A percentile compares a stretch with the other conserved stretches of the same genome.
Evolutionary conservation across 768 basidiomycete genomes (phyloP).

Genomic region (Phylloporus rhodoxanthus): DNA sequence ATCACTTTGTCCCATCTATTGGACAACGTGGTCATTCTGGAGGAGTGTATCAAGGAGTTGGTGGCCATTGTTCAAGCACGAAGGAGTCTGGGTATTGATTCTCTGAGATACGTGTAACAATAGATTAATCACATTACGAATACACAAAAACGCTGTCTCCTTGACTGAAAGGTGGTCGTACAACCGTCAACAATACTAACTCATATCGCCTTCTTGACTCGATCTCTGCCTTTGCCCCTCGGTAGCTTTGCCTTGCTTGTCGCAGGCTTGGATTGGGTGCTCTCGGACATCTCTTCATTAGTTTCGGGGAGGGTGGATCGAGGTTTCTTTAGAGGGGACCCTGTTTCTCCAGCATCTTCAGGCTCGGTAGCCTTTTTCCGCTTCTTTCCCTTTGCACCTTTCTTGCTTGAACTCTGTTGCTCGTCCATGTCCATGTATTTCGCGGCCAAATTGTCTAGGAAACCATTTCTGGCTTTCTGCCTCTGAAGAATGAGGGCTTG

Average conservation of each 20-base stretch:
- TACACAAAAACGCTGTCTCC: conserved; percentile 1
- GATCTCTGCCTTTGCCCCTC: conserved; percentile 25
- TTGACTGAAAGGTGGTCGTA: not conserved
- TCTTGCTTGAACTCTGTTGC: conserved; percentile 29
- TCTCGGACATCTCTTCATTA: conserved; percentile 60
- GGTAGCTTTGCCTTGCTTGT: conserved; percentile 41
- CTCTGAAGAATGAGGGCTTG: conserved; percentile 79
- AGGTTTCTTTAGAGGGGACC: conserved; percentile 48
- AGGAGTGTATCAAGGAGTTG: conserved; percentile 92
- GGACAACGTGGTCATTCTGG: conserved; percentile 92
- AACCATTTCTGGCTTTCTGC: conserved; percentile 61
- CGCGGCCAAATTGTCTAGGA: conserved; percentile 68
- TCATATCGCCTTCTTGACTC: conserved; percentile 33
- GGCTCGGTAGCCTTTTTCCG: conserved; percentile 36
- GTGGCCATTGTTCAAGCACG: conserved; percentile 81
- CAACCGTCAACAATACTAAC: too few species aligned
- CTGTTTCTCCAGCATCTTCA: conserved; percentile 33
- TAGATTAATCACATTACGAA: not conserved
- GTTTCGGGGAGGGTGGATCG: conserved; percentile 47
- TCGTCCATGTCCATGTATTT: conserved; percentile 58
- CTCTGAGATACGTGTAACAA: conserved; percentile 62
- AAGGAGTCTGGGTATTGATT: conserved; percentile 78
- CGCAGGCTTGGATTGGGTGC: conserved; percentile 52
- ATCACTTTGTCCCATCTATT: conserved; percentile 79
- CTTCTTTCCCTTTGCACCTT: conserved; percentile 48